Conservation (phyloP, 2,329 filamentous ascomycete species). For the Aspergillus bombycis region DNA sequence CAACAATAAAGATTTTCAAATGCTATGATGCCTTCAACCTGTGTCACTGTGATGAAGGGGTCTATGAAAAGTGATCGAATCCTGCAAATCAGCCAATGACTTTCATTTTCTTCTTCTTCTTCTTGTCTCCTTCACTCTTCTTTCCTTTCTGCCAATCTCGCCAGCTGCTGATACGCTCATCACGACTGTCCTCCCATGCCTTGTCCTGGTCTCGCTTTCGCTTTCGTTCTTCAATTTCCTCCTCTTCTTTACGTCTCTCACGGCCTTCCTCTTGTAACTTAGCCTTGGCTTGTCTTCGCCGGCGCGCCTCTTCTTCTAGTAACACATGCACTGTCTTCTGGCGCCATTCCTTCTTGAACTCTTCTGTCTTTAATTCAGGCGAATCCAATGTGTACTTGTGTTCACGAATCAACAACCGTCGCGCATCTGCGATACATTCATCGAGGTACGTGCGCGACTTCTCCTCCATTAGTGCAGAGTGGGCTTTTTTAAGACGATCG, state of each 20-base stretch:
- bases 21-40: not conserved
- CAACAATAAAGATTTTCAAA: not conserved
- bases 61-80: not conserved
- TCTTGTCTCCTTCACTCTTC: slow-evolving; percentile 57
- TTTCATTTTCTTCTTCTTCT: slow-evolving; percentile 60
- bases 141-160: slow-evolving; percentile 79
- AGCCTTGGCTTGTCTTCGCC: slow-evolving; percentile 83
- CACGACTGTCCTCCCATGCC: slow-evolving; percentile 91
- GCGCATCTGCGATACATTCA: slow-evolving; percentile 93
- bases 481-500: slow-evolving; percentile 93
- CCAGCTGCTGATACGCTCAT: slow-evolving; percentile 92
- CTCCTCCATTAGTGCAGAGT: slow-evolving; percentile 89
- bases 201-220: slow-evolving; percentile 89
- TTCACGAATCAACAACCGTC: slow-evolving; percentile 91
- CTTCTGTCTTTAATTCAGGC: slow-evolving; percentile 76
- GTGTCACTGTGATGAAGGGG: not conserved
- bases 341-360: slow-evolving; percentile 84
- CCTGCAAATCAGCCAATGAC: slow-evolving; percentile 43
- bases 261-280: slow-evolving; percentile 96
- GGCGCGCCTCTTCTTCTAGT: slow-evolving; percentile 86
- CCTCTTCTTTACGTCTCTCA: slow-evolving; percentile 81
- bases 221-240: slow-evolving; percentile 78
- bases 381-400: slow-evolving; percentile 91
- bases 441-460: slow-evolving; percentile 85
- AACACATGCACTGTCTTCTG: slow-evolving; percentile 88